Evolutionary conservation across 2,329 filamentous ascomycete species (phyloP).

Genomic region (Colletotrichum gigasporum): DNA sequence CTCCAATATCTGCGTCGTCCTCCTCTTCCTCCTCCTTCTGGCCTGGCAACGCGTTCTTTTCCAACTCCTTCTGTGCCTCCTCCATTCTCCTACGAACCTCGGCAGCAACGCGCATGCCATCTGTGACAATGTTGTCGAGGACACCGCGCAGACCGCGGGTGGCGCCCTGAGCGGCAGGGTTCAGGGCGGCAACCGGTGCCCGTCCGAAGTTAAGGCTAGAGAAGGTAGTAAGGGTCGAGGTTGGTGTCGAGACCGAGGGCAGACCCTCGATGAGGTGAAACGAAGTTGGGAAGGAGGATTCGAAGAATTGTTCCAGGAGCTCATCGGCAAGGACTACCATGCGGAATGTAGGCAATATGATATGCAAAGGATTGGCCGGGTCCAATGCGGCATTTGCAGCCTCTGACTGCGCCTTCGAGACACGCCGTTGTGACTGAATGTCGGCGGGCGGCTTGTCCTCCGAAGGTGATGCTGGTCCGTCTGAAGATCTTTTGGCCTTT

Average conservation of each 20-base stretch:
- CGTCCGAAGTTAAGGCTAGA: slow-evolving; percentile 72
- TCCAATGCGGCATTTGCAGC: slow-evolving; percentile 91
- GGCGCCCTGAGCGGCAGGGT: slow-evolving; percentile 62
- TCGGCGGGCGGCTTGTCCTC: slow-evolving; percentile 31
- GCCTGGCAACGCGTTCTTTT: slow-evolving; percentile 78
- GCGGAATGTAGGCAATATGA: slow-evolving; percentile 95
- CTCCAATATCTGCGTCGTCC: slow-evolving; percentile 65
- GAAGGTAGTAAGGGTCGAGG: slow-evolving; percentile 84
- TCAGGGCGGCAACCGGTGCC: slow-evolving; percentile 49
- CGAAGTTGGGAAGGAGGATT: slow-evolving; percentile 91
- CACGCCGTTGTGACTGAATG: slow-evolving; percentile 42
- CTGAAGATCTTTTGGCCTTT: slow-evolving; percentile 47
- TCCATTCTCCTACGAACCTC: slow-evolving; percentile 95
- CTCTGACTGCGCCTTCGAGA: slow-evolving; percentile 74
- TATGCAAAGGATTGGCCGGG: slow-evolving; percentile 91
- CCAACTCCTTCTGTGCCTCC: slow-evolving; percentile 90
- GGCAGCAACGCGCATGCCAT: slow-evolving; percentile 94
- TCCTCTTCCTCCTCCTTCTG: slow-evolving; percentile 75
- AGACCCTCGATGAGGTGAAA: slow-evolving; percentile 84
- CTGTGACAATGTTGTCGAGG: slow-evolving; percentile 95
- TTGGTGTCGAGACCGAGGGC: slow-evolving; percentile 40
- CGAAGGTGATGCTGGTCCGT: slow-evolving; percentile 29
- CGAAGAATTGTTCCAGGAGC: slow-evolving; percentile 95
- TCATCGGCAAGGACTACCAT: slow-evolving; percentile 99
- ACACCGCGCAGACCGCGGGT: slow-evolving; percentile 86